Evolutionary conservation across 805 yeast species (phyloP), one percentile per base, ranked within the genome.

Genomic region (Candida nanaspora): DNA sequence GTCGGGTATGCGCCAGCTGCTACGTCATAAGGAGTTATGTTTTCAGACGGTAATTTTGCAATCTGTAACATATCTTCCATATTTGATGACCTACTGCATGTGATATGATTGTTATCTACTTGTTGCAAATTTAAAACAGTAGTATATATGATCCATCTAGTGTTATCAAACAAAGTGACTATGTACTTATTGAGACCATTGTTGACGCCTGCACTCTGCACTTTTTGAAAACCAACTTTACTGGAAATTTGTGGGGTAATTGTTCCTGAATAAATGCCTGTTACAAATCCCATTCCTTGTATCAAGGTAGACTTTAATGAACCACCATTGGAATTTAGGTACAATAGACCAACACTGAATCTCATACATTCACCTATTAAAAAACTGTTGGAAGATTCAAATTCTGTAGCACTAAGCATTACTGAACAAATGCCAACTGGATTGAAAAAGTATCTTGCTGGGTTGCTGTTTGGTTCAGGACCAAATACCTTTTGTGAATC

Each of bases 281-380:
- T 82, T 14, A 85, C 76, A 46, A 85, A 78, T 6, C 96, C 96
- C 74, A 48, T 69, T 41, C 97, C 97, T 59, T 83, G 89, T 6
- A 82, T 84, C 41, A 84, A 53, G 4, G 91, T 89, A 72, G 48
- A 37, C 3, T 38, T 32, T 39, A 60, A 39, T 7, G 47, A 59
- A 37, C 72, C 70, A 10, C 50, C 44, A 14, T 59, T 42, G 8
- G 48, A 29, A 42, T 47, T 46, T 9, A 57, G 52, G 37, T 74
- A 63, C 35, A 66, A 34, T 7, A 52, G n/a, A 1, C 63, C 63
- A 34, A 56, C 53, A 25, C 61, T 56, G 39, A 62, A 60, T 25
- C 65, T 48, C 23, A 51, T 52, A 32, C 57, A 52, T 30, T 55
- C 59, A n/a, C 64, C 66, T 9, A 59, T 50, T n/a, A 37, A 35